These are phyloP conservation scores for Rhypophila decipiens DNA, from an alignment of 495 filamentous ascomycete genomes.

Conservation along the genomic window DNA sequence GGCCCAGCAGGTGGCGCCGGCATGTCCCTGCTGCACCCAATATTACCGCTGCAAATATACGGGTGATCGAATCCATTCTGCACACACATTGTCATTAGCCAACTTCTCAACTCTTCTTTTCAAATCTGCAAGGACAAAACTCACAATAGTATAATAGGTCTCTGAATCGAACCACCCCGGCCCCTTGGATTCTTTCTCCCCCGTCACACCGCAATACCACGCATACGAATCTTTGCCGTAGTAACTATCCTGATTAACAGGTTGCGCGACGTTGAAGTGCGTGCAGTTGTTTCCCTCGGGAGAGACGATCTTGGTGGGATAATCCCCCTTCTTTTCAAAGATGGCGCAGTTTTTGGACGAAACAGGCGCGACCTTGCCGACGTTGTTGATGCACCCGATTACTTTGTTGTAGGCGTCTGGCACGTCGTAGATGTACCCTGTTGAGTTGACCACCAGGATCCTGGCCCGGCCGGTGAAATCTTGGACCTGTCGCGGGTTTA, in stretches of 20 bases:
- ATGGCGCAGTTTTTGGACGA: conserved; percentile 23
- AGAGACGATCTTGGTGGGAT: conserved; percentile 18
- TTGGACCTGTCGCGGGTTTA: too few species aligned
- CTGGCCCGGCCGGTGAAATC: conserved; percentile 22
- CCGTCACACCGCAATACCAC: conserved; percentile 19
- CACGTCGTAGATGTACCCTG: not conserved
- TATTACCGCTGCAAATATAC: too few species aligned
- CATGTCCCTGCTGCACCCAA: too few species aligned
- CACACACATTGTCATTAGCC: too few species aligned
- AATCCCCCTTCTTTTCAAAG: conserved; percentile 18
- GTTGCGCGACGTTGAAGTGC: conserved; percentile 21
- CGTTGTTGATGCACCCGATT: conserved; percentile 30
- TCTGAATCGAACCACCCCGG: too few species aligned
- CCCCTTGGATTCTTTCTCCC: too few species aligned
- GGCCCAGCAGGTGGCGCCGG: too few species aligned
- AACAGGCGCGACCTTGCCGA: conserved; percentile 13
- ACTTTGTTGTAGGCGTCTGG: conserved; percentile 9
- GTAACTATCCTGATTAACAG: conserved; percentile 26
- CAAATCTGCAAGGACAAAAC: too few species aligned
- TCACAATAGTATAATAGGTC: too few species aligned
- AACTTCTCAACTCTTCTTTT: too few species aligned
- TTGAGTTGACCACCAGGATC: conserved; percentile 26
- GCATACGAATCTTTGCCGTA: conserved; percentile 25
- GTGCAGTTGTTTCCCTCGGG: conserved; percentile 24
- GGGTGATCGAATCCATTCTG: too few species aligned